Evolutionary conservation across 768 basidiomycete species (phyloP).

Genomic region (Termitomyces sp.): DNA sequence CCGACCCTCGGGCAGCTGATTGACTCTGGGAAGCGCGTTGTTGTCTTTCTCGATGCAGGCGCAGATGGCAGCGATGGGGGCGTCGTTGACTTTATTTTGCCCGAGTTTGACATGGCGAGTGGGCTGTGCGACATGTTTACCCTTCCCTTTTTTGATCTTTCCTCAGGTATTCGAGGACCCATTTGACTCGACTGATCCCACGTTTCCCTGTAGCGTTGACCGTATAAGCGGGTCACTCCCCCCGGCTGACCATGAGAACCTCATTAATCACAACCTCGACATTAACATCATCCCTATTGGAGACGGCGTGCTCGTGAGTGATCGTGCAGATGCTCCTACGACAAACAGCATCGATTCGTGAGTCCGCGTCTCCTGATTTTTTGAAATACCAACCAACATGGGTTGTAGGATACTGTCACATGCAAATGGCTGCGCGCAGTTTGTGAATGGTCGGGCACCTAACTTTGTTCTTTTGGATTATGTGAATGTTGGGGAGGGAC

Average conservation of each 20-base stretch:
- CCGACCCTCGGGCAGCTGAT: constrained; percentile 59
- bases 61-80: constrained; percentile 5
- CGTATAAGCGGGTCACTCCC: constrained; percentile 3
- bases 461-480: constrained; percentile 51
- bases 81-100: constrained; percentile 7
- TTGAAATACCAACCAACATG: neutral
- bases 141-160: neutral
- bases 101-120: constrained; percentile 9
- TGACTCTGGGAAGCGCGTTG: constrained; percentile 45
- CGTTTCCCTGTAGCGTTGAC: constrained; percentile 1
- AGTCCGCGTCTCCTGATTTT: constrained; percentile 6
- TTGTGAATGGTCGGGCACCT: constrained; percentile 39
- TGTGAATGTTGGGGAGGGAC: constrained; percentile 40
- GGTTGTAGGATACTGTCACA: constrained; percentile 30
- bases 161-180: constrained; percentile 5
- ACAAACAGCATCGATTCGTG: constrained; percentile 33
- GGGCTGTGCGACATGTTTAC: neutral
- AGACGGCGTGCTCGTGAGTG: constrained; percentile 30
- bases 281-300: constrained; percentile 23
- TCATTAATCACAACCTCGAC: constrained; percentile 57
- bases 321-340: constrained; percentile 28
- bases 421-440: constrained; percentile 35
- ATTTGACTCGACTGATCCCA: neutral
- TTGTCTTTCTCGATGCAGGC: constrained; percentile 9
- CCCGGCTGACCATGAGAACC: constrained; percentile 4